Conservation (phyloP, 2,329 filamentous ascomycete genomes). For the Elsinoe batatas region DNA sequence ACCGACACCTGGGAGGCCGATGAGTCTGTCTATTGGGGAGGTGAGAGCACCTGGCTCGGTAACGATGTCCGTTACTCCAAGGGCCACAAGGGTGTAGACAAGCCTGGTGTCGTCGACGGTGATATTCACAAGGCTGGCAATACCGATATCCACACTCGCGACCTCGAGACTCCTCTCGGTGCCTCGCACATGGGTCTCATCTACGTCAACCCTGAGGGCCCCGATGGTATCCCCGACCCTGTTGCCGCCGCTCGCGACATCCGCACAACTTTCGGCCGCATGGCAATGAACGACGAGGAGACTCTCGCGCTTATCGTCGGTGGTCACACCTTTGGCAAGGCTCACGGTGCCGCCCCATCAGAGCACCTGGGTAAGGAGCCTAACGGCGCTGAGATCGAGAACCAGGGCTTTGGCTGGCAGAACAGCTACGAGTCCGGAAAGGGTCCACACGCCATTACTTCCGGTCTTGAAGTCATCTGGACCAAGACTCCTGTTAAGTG, state of each 20-base stretch:
- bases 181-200: conserved; percentile 68
- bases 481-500: conserved; percentile 66
- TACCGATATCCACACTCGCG: conserved; percentile 42
- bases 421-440: conserved; percentile 57
- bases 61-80: conserved; percentile 60
- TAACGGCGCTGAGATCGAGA: conserved; percentile 51
- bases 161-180: conserved; percentile 58
- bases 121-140: conserved; percentile 38
- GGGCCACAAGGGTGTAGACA: conserved; percentile 39
- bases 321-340: conserved; percentile 73
- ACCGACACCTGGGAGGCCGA: conserved; percentile 66
- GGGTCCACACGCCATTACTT: conserved; percentile 64
- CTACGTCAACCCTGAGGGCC: conserved; percentile 73
- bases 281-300: conserved; percentile 78
- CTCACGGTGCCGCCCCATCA: conserved; percentile 59
- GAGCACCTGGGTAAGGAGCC: conserved; percentile 60
- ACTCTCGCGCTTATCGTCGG: conserved; percentile 70
- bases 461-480: conserved; percentile 70
- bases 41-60: conserved; percentile 63
- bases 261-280: conserved; percentile 62
- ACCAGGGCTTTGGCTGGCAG: conserved; percentile 63
- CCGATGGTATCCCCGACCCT: conserved; percentile 61
- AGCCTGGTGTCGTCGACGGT: conserved; percentile 34
- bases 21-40: conserved; percentile 68
- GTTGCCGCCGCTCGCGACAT: conserved; percentile 61